A percentile compares a stretch with the other conserved stretches of the same genome.
These are phyloP conservation scores for Plasmodium inui DNA, from an alignment of 169 alveolate species.

Conservation along the genomic window DNA sequence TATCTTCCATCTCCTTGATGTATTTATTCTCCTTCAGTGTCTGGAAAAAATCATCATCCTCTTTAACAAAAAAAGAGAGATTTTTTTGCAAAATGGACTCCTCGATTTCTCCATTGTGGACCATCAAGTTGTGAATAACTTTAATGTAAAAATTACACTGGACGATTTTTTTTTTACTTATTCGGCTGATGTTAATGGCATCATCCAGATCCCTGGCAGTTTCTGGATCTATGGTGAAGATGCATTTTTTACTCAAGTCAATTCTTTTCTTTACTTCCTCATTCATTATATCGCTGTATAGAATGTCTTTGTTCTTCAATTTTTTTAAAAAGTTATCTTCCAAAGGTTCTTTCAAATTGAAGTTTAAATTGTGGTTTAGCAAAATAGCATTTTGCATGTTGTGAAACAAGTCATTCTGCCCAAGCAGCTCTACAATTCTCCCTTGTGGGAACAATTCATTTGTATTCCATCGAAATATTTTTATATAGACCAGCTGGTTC, in stretches of 20 bases:
- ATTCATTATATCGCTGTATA: constrained; percentile 20
- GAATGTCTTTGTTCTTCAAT: constrained; percentile 7
- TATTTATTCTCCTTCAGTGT: constrained; percentile 12
- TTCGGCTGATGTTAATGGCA: constrained; percentile 77
- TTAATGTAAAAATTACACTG: constrained; percentile 40
- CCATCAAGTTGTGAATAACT: constrained; percentile 52
- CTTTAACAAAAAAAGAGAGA: constrained; percentile 39
- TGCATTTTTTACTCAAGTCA: constrained; percentile 61
- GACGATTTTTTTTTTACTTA: constrained; percentile 25
- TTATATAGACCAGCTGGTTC: constrained; percentile 36
- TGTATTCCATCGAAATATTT: constrained; percentile 40
- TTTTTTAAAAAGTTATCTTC: constrained; percentile 56
- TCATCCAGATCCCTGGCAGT: constrained; percentile 87
- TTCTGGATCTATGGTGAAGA: constrained; percentile 84
- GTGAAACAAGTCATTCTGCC: constrained; percentile 62
- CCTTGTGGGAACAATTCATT: constrained; percentile 56
- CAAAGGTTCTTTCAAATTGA: constrained; percentile 59
- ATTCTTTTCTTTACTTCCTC: constrained; percentile 49
- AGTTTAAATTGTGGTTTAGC: constrained; percentile 37
- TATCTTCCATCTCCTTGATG: constrained; percentile 32
- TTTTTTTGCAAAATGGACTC: constrained; percentile 56
- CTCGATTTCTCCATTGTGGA: constrained; percentile 70
- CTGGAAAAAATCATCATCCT: constrained; percentile 22
- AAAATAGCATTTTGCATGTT: constrained; percentile 74
- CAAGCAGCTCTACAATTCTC: constrained; percentile 53